These are phyloP conservation scores for Trichoderma atrobrunneum DNA, from an alignment of 2,329 filamentous ascomycete genomes.

Conservation along the genomic window DNA sequence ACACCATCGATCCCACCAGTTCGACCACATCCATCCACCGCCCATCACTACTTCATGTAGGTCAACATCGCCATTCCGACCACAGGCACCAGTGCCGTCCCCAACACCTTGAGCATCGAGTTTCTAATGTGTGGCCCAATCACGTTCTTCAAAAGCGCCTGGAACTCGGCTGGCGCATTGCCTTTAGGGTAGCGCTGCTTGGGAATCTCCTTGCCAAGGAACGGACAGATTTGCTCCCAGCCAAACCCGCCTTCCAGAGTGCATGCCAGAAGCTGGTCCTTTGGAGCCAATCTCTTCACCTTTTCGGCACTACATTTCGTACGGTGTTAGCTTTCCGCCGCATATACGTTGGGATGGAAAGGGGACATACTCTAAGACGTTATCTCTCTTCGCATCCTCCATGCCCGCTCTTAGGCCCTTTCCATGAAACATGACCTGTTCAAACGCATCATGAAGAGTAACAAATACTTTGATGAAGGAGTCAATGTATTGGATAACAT, in stretches of 20 bases:
- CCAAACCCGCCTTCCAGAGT: conserved; percentile 36
- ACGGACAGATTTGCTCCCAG: conserved; percentile 37
- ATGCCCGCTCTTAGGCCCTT: conserved; percentile 7
- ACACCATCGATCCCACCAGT: not conserved
- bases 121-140: not conserved
- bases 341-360: not conserved
- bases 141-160: not conserved
- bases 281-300: conserved; percentile 28
- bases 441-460: conserved; percentile 7
- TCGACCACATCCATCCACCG: not conserved
- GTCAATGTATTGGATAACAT: conserved; percentile 28
- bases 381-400: conserved; percentile 7
- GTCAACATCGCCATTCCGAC: not conserved
- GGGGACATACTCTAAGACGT: not conserved
- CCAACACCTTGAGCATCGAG: not conserved
- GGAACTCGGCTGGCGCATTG: conserved; percentile 11
- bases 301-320: conserved; percentile 25
- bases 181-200: conserved; percentile 16
- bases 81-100: not conserved
- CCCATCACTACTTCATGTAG: not conserved
- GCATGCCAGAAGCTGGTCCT: conserved; percentile 29
- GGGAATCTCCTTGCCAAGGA: conserved; percentile 32
- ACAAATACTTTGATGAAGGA: conserved; percentile 8
- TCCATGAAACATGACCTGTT: conserved; percentile 12
- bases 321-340: not conserved